Conservation (phyloP, 2,329 filamentous ascomycete species). For the Fusarium euwallaceae region DNA sequence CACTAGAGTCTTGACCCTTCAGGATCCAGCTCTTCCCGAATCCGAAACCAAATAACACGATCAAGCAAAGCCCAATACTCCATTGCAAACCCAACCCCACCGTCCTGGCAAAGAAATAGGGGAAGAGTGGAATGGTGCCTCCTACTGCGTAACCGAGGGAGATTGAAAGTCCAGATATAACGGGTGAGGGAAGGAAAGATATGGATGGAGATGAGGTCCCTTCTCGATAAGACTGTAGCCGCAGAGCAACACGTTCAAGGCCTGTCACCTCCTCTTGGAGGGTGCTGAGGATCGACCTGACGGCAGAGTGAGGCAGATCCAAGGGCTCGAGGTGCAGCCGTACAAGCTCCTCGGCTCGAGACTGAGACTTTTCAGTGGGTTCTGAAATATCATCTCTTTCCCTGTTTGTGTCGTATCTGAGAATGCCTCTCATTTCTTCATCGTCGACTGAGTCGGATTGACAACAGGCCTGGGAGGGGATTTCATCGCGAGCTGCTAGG, state of each 20-base stretch:
- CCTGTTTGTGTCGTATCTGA: constrained; percentile 39
- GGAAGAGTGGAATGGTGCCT: constrained; percentile 71
- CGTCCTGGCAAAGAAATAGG: constrained; percentile 67
- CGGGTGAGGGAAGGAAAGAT: constrained; percentile 48
- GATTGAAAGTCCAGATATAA: constrained; percentile 69
- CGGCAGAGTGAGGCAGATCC: constrained; percentile 39
- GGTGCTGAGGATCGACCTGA: constrained; percentile 43
- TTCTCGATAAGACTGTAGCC: constrained; percentile 35
- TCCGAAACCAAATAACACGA: constrained; percentile 69
- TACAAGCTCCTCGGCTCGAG: constrained; percentile 40
- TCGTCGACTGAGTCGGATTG: constrained; percentile 15
- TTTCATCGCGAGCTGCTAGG: constrained; percentile 66
- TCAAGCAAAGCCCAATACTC: constrained; percentile 66
- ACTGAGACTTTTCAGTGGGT: constrained; percentile 19
- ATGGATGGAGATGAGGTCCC: not conserved
- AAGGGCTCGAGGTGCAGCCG: constrained; percentile 52
- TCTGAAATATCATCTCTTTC: constrained; percentile 13
- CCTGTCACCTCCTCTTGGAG: constrained; percentile 50
- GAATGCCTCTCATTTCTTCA: constrained; percentile 45
- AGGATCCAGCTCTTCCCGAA: constrained; percentile 65
- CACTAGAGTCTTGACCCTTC: constrained; percentile 20
- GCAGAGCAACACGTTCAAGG: constrained; percentile 39
- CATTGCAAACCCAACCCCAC: constrained; percentile 61
- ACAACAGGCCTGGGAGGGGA: not conserved
- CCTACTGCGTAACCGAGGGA: constrained; percentile 73